Percentiles rank a stretch among this genome's conserved stretches.
Evolutionary conservation across 2,329 filamentous ascomycete genomes (phyloP).

Genomic region (Microsporum ferrugineum): DNA sequence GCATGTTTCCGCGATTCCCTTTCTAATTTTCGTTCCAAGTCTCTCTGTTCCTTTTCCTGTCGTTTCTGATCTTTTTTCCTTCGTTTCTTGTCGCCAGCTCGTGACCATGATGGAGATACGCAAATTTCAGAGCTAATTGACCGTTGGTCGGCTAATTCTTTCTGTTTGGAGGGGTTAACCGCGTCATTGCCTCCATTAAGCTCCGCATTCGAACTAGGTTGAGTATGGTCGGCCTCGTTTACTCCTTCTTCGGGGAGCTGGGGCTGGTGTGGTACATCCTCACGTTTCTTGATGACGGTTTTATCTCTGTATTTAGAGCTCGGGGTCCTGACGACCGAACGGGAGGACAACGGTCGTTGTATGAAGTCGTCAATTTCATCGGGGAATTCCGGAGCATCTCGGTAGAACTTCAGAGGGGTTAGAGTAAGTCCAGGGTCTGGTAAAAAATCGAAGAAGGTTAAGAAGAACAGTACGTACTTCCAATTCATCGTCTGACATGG

Average conservation of each 20-base stretch:
- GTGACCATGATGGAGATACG: constrained; percentile 15
- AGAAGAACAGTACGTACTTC: background rate
- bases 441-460: background rate
- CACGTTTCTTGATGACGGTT: background rate
- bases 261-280: background rate
- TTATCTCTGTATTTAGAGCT: constrained; percentile 11
- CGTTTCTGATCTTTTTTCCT: constrained; percentile 13
- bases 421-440: background rate
- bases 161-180: constrained; percentile 16
- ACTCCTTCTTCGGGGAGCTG: background rate
- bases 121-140: constrained; percentile 14
- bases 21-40: constrained; percentile 13
- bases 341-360: constrained; percentile 9
- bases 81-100: constrained; percentile 11
- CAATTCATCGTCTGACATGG: background rate
- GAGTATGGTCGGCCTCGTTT: background rate
- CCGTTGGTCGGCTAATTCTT: constrained; percentile 25
- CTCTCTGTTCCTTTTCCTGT: constrained; percentile 14
- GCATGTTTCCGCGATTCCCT: constrained; percentile 5
- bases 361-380: background rate
- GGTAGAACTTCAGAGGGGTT: background rate
- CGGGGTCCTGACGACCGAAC: constrained; percentile 11
- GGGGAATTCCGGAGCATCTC: background rate
- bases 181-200: too few relatives aligned
- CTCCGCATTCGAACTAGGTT: background rate